Base-by-base conservation (phyloP, 495 filamentous ascomycete genomes). In the Apodospora peruviana region DNA sequence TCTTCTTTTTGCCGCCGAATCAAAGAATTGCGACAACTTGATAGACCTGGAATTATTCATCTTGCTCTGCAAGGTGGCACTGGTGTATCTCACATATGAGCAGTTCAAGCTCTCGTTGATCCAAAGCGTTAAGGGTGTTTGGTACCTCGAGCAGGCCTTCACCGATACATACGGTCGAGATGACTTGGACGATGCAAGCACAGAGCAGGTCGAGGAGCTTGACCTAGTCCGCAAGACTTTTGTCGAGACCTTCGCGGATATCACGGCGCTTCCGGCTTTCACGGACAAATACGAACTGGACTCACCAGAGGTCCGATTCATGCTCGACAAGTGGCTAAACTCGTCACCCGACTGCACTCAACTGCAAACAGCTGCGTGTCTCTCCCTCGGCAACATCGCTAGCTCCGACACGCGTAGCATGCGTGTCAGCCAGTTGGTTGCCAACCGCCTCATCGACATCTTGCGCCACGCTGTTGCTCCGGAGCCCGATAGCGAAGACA, bases 301-400 rank as follows among this genome's bases (percentile, higher is more conserved):
- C 40, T 61, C 59, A 43, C 74, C 77, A 0, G 69, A 79, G 32
- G 70, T 72, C 4, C 69, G 72, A 3, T 55, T 65, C 4, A 57
- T 86, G 20, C 59, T 77, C 4, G 51, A 64, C 29, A n/a, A n/a
- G n/a, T 81, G 72, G 36, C 62, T 90, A n/a, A 46, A 41, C 1
- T 27, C 49, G 3, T 20, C 56, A 10, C 11, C 43, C 7, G 20
- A 42, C 25, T 18, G 47, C 45, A 25, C 53, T 3, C 74, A 85
- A 40, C 74, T 90, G 1, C 84, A 84, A 53, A 77, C 84, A n/a
- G 84, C 83, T 24, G 81, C 85, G 14, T 91, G 86, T 58, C 68
- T 91, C 16, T 77, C 86, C 50, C 76, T 91, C 5, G 88, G 88
- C 18, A 93, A 91, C 57, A 56, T 91, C n/a, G 78, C 82, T 36